Percentiles rank a stretch among this genome's conserved stretches.
Evolutionary conservation across 1,284 basidiomycete species (phyloP).

Genomic region (Ceratobasidium sp.): DNA sequence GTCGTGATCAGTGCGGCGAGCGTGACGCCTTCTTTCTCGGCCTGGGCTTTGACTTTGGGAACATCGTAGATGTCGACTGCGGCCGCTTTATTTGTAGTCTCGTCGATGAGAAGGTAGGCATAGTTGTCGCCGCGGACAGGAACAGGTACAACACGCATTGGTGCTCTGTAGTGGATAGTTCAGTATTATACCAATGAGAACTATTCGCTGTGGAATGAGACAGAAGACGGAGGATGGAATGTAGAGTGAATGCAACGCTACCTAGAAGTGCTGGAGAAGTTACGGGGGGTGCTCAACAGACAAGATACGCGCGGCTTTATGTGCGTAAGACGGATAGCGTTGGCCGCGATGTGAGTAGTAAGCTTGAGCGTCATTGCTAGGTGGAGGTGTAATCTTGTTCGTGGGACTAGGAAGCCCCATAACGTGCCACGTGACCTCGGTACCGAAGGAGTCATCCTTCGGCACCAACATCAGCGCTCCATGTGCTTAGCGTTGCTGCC

Average conservation of each 20-base stretch:
- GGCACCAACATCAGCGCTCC: not conserved
- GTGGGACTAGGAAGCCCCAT: constrained; percentile 12
- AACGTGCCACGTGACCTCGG: constrained; percentile 7
- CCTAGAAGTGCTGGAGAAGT: constrained; percentile 2
- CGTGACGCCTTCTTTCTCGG: constrained; percentile 74
- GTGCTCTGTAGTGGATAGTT: constrained; percentile 6
- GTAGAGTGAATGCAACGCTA: not conserved
- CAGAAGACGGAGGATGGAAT: not conserved
- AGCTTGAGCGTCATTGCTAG: constrained; percentile 10
- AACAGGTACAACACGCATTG: constrained; percentile 81
- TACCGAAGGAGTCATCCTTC: constrained; percentile 24
- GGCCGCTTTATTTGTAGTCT: constrained; percentile 76
- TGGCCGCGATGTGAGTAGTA: not conserved
- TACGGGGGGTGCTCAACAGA: not conserved
- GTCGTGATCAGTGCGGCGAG: constrained; percentile 86
- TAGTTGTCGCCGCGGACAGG: constrained; percentile 89
- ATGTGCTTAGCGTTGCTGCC: not conserved
- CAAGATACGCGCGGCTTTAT: not conserved
- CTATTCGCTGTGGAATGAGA: not conserved
- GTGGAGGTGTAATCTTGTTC: not conserved
- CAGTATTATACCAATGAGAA: not conserved
- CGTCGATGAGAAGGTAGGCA: constrained; percentile 88
- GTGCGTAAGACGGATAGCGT: not conserved
- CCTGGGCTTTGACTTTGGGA: constrained; percentile 76
- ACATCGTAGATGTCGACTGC: constrained; percentile 78